Evolutionary conservation across 768 basidiomycete genomes (phyloP), one percentile per base, ranked within the genome.

Genomic region (Gloeophyllum trabeum): DNA sequence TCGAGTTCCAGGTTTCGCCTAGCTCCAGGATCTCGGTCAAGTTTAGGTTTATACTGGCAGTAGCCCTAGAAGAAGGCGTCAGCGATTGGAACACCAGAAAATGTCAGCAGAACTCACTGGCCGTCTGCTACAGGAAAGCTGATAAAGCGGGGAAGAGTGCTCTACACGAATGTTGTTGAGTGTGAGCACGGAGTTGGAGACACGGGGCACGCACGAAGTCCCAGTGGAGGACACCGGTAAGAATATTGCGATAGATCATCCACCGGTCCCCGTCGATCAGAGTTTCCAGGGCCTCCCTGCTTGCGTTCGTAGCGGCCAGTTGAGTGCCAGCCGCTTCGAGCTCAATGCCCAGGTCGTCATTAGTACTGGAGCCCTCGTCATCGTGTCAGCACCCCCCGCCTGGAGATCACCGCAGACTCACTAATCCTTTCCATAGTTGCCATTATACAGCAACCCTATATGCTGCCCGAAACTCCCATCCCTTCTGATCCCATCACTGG

Each of bases 171-270:
- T 22, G 43, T 3, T 47, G 24, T 45, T 36, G 14, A 49, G 36
- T 36, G 10, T n/a, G 13, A 16, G 34, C 7, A 42, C 41, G 14
- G 24, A 42, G 20, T 7, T 42, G 5, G 46, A 23, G 34, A 23
- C 18, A 2, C 3, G 0, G 43, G 24, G 21, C 3, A 66, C 79
- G 52, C 44, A 82, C 80, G 51, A 81, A 75, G 51, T 86, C 82
- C 79, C 79, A 86, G 52, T 82, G 80, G 36, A 77, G 52, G 14
- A 75, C 67, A 3, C 65, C 59, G 1, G 81, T 80, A 21, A 68
- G 39, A 6, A 63, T 56, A 51, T 85, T 83, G 10, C 61, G 60
- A 51, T 70, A 79, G 21, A 82, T 75, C 79, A 83, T 81, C 82
- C 82, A 86, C 35, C 63, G 61, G 45, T 76, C 64, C 0, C 74